Evolutionary conservation across 768 basidiomycete genomes (phyloP), one percentile per base, ranked within the genome.

Genomic region (Auriscalpium orientale): DNA sequence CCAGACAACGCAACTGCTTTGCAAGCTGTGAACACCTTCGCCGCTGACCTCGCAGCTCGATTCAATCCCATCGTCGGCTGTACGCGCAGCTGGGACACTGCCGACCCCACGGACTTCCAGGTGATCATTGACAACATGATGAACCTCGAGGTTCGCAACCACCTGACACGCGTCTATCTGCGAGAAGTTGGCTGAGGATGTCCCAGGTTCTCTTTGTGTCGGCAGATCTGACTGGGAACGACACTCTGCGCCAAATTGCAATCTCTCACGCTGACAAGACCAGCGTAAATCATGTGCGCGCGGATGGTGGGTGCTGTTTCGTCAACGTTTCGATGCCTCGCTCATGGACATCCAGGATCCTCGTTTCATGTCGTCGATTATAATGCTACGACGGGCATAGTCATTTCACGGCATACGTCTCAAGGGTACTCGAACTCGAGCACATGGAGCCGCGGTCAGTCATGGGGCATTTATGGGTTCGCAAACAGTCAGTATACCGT

Each of bases 61-160:
- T 89, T 80, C 65, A 79, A 72, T 62, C 72, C 79, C 3, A 66
- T 72, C 4, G 85, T 86, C 34, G 85, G 85, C 16, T 84, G 83
- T 60, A 87, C 85, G 7, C 74, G 83, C n/a, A 84, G 83, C 65
- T 87, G 84, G 84, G 79, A 85, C 61, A 67, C 79, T 1, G 47
- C 76, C 2, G 79, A 83, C 63, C 79, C 83, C 6, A 80, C 79
- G 2, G 74, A 81, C 59, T 87, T 87, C 65, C 74, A 75, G 65
- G 85, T 87, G 50, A 86, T 88, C 66, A 86, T 87, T 47, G 85
- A 88, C 70, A 87, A 85, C 65, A 85, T 88, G 85, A 86, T 89
- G 83, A 88, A 84, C 62, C 76, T 89, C 18, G 84, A 87, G 57
- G 70, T 74, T 22, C 37, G 59, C 13, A 56, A 28, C 48, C 1